Conservation (phyloP, 108 stramenopile species). For the Cafeteria roenbergensis region DNA sequence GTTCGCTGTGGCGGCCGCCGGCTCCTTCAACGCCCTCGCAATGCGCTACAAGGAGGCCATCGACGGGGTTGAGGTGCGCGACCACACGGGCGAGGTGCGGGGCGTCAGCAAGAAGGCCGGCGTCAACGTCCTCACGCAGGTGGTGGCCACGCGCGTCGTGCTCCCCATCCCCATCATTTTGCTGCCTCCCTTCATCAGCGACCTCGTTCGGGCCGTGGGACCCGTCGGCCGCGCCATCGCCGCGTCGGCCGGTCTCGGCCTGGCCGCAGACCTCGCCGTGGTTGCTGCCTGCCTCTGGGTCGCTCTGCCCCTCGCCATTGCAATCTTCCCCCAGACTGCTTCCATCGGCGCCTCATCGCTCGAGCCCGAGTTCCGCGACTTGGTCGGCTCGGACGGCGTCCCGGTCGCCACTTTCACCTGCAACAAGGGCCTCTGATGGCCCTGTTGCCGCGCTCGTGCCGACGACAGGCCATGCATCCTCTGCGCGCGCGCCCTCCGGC, state of each 20-base stretch:
- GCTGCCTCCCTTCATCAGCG: conserved; percentile 34
- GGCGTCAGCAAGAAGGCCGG: conserved; percentile 34
- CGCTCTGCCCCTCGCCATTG: conserved; percentile 22
- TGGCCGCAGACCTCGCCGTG: conserved; percentile 15
- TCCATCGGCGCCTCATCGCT: conserved; percentile 4
- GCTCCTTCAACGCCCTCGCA: conserved; percentile 35
- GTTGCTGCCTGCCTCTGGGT: conserved; percentile 14
- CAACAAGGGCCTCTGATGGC: conserved; percentile 13
- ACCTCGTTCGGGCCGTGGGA: conserved; percentile 16
- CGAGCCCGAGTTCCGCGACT: conserved; percentile 22
- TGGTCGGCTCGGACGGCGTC: not conserved
- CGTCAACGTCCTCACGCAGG: conserved; percentile 26
- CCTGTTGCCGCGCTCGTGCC: too few relatives aligned
- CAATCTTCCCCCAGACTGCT: conserved; percentile 25
- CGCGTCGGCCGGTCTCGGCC: conserved; percentile 24
- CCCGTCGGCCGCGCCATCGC: not conserved
- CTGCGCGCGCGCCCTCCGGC: too few relatives aligned
- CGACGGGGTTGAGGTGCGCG: conserved; percentile 32
- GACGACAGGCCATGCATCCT: too few relatives aligned
- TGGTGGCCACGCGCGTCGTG: conserved; percentile 32
- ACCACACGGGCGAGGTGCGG: conserved; percentile 22
- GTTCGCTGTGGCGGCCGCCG: conserved; percentile 36
- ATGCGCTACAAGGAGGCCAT: conserved; percentile 41
- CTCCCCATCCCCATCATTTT: conserved; percentile 41
- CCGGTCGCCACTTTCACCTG: not conserved